Base-by-base conservation (phyloP, 2,329 filamentous ascomycete species). In the Fusarium oligoseptatum region DNA sequence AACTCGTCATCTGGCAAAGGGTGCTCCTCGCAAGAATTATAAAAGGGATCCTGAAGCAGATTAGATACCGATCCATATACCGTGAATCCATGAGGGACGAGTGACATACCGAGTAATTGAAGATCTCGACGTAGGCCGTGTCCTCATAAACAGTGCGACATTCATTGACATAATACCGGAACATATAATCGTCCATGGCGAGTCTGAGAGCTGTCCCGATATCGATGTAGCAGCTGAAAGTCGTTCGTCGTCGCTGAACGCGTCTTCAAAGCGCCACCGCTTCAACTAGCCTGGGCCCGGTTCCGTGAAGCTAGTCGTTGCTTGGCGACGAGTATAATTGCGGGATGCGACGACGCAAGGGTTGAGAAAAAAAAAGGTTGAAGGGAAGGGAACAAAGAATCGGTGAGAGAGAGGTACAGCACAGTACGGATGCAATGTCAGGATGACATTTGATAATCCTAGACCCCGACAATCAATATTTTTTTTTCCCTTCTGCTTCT, bases 141-240 rank as follows among this genome's bases (percentile, higher is more conserved):
- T 81, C 82, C 80, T 91, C 89, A 4, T 80, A 70, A 57, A 90
- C 87, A 36, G 84, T 82, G 24, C 81, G 84, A 78, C 88, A 90
- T 55, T 84, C 80, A 11, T 83, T 77, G 67, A 91, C 83, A 76
- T 87, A 85, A 36, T 80, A 74, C 71, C 83, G 82, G 74, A 91
- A 91, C 81, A 90, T 85, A 78, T 89, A 91, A 75, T 91, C 87
- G 79, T 91, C 89, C 89, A 91, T 91, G 57, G 55, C 20, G 72
- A 50, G 20, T 34, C 17, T 29, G 22, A 64, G 43, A 22, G 15
- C 27, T 39, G 64, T 36, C 36, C 29, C 39, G 15, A 68, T 39
- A 29, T 64, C 29, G 22, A 50, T 56, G 41, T 50, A 34, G 36
- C 43, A 15, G 60, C 29, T 37, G 52, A 57, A 55, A 37, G 52